A percentile compares a stretch with the other conserved stretches of the same genome.
Evolutionary conservation across 2,329 filamentous ascomycete genomes (phyloP).

Genomic region (Botrytis byssoidea): DNA sequence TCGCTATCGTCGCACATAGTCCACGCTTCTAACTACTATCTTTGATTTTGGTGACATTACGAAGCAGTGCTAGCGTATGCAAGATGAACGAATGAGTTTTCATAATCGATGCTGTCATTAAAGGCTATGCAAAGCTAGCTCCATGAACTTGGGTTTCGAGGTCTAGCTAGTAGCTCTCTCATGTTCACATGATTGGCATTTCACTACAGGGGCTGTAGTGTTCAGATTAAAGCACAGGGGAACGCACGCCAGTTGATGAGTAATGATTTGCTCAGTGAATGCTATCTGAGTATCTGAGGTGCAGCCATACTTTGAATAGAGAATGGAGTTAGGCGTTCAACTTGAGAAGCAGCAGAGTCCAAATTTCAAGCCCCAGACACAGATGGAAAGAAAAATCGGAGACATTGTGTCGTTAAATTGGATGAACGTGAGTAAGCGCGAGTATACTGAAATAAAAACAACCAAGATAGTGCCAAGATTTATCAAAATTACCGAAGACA

Average conservation of each 20-base stretch:
- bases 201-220: not conserved
- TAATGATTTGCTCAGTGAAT: not conserved
- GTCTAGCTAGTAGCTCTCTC: not conserved
- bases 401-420: not conserved
- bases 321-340: not conserved
- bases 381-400: not conserved
- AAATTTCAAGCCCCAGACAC: not conserved
- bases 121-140: not conserved
- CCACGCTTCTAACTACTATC: too few relatives aligned
- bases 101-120: not conserved
- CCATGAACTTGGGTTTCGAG: not conserved
- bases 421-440: not conserved
- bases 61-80: too few relatives aligned
- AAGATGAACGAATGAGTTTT: not conserved
- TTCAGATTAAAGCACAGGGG: not conserved
- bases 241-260: not conserved
- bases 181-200: not conserved
- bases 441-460: not conserved
- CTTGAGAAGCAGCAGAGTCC: not conserved
- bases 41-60: too few relatives aligned
- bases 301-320: not conserved
- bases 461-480: not conserved
- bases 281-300: not conserved
- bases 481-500: not conserved
- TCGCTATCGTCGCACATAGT: too few relatives aligned